Percentiles rank a stretch among this genome's conserved stretches.
Evolutionary conservation across 2,329 filamentous ascomycete species (phyloP).

Genomic region (Teratosphaeria gauchensis): DNA sequence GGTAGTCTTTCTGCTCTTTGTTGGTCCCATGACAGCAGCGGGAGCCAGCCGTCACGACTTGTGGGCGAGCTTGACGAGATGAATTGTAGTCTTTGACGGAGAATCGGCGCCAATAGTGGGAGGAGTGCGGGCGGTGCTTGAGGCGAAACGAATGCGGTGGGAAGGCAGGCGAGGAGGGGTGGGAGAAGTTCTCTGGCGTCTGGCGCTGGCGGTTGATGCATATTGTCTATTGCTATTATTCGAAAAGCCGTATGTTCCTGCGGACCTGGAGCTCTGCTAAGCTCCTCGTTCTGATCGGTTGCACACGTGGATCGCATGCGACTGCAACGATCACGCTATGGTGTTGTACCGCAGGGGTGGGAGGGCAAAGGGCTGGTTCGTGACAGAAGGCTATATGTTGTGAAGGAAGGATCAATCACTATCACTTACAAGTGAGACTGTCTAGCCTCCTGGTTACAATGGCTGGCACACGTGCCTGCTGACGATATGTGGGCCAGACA

Average conservation of each 20-base stretch:
- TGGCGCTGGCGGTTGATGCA: slow-evolving; percentile 34
- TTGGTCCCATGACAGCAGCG: slow-evolving; percentile 60
- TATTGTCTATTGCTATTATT: neutral
- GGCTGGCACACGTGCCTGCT: neutral
- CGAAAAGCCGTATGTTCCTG: neutral
- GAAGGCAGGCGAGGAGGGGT: slow-evolving; percentile 54
- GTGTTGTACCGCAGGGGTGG: neutral
- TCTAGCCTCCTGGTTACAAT: neutral
- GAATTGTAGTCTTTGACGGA: slow-evolving; percentile 53
- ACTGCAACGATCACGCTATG: neutral
- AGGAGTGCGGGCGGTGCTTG: slow-evolving; percentile 52
- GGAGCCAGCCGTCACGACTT: slow-evolving; percentile 51
- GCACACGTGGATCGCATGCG: neutral
- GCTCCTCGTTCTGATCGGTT: neutral
- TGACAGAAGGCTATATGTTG: neutral
- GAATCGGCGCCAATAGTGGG: slow-evolving; percentile 52
- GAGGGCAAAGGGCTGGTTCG: neutral
- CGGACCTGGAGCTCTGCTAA: neutral
- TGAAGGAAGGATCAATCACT: neutral
- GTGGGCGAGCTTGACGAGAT: slow-evolving; percentile 44
- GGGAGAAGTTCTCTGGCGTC: slow-evolving; percentile 49
- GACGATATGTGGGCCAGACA: neutral
- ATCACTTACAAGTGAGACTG: neutral
- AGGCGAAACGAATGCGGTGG: slow-evolving; percentile 50
- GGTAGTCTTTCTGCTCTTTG: slow-evolving; percentile 48